Conservation (phyloP, 768 basidiomycete genomes). For the Leccinum ochraceum region DNA sequence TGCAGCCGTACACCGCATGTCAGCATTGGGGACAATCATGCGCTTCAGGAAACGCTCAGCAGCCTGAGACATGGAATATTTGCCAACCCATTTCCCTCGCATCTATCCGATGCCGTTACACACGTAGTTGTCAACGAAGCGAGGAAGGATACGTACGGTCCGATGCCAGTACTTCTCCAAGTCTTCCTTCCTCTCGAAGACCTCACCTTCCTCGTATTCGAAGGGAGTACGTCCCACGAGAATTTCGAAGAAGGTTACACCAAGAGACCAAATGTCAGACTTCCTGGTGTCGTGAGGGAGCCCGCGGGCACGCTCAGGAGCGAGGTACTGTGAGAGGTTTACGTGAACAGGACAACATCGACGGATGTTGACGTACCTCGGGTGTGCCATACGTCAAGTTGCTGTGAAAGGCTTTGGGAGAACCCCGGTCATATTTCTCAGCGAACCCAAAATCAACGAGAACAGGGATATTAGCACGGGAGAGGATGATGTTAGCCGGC, state of each 20-base stretch:
- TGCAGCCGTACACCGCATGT: conserved; percentile 68
- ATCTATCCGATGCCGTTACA: conserved; percentile 40
- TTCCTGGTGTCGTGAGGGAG: conserved; percentile 91
- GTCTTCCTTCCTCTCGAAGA: conserved; percentile 76
- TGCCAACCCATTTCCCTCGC: conserved; percentile 84
- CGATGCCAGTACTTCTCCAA: conserved; percentile 85
- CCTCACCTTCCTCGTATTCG: conserved; percentile 76
- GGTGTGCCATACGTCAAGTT: conserved; percentile 90
- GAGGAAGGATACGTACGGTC: conserved; percentile 50
- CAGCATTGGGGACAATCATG: conserved; percentile 84
- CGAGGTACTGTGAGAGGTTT: conserved; percentile 66
- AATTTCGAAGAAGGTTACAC: conserved; percentile 93
- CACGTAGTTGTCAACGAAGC: neutral
- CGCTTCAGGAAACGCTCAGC: conserved; percentile 68
- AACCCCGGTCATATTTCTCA: conserved; percentile 71
- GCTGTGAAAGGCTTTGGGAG: conserved; percentile 72
- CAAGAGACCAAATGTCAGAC: conserved; percentile 85
- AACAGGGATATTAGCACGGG: conserved; percentile 74
- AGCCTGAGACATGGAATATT: conserved; percentile 57
- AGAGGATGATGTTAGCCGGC: conserved; percentile 92
- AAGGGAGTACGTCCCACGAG: conserved; percentile 92
- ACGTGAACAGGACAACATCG: neutral
- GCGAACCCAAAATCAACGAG: conserved; percentile 98
- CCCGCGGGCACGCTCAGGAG: conserved; percentile 88
- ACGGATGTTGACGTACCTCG: conserved; percentile 52